Percentiles rank a stretch among this genome's conserved stretches.
Conservation (phyloP, 23 red algal genomes). For the Gracilaria gracilis region DNA sequence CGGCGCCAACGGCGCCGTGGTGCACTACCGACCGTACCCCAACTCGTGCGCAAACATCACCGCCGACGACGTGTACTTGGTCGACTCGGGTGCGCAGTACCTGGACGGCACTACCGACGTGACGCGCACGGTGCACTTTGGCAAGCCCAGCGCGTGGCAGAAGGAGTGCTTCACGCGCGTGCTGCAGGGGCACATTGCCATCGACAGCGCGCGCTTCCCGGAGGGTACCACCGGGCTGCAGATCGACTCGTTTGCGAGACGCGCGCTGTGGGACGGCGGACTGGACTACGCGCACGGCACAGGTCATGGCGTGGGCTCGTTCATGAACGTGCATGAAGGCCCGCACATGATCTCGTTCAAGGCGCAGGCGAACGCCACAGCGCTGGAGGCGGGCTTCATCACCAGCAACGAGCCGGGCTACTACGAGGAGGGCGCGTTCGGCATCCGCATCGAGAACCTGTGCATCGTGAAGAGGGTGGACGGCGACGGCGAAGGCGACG, state of each 20-base stretch:
- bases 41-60: conserved; percentile 62
- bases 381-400: conserved; percentile 88
- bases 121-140: conserved; percentile 95
- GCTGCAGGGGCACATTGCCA: conserved; percentile 91
- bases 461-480: conserved; percentile 41
- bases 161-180: conserved; percentile 96
- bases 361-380: conserved; percentile 64
- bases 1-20: conserved; percentile 91
- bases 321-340: conserved; percentile 97
- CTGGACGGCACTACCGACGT: conserved; percentile 97
- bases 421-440: conserved; percentile 96
- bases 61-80: conserved; percentile 75
- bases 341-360: conserved; percentile 93
- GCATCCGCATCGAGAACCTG: conserved; percentile 98
- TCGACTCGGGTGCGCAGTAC: conserved; percentile 97
- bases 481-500: conserved; percentile 18
- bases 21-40: conserved; percentile 87
- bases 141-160: conserved; percentile 73
- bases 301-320: conserved; percentile 95
- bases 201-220: conserved; percentile 88
- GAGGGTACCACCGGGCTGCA: conserved; percentile 84
- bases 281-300: conserved; percentile 98
- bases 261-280: conserved; percentile 88
- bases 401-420: conserved; percentile 98
- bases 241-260: conserved; percentile 89